Percentiles rank a stretch among this genome's conserved stretches.
Conservation (phyloP, 192 early-diverging fungal genomes). For the Coemansia sp. region DNA sequence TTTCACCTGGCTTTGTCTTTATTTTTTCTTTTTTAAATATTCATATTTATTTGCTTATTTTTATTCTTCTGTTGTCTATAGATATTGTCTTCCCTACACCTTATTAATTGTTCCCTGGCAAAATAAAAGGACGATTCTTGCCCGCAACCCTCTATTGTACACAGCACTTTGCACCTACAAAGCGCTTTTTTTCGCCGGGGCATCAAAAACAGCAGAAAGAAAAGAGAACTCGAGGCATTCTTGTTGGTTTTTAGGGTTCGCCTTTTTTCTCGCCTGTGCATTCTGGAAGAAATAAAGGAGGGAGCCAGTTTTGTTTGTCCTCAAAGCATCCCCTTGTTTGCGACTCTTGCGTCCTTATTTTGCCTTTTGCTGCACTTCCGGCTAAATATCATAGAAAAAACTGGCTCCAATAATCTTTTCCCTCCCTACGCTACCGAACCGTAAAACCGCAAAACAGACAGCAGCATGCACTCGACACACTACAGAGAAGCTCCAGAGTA, state of each 20-base stretch:
- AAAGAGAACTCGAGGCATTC: no score
- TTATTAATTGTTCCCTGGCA: neutral
- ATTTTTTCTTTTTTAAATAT: neutral
- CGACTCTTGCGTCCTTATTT: neutral
- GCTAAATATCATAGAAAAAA: slow-evolving; percentile 2
- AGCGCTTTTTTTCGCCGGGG: neutral
- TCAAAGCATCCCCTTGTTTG: slow-evolving; percentile 2
- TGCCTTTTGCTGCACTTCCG: neutral
- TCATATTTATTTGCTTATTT: slow-evolving; percentile 2
- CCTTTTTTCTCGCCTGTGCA: neutral
- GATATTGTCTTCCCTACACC: neutral
- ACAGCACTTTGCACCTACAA: neutral
- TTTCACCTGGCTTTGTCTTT: neutral
- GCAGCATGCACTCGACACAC: slow-evolving; percentile 14
- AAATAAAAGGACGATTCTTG: neutral
- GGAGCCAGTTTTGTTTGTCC: neutral
- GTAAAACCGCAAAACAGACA: slow-evolving; percentile 3
- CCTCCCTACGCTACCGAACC: neutral
- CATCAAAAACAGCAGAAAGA: neutral
- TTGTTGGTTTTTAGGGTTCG: neutral
- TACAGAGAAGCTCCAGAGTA: slow-evolving; percentile 12
- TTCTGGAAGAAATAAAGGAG: neutral
- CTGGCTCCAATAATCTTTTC: neutral
- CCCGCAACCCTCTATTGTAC: neutral
- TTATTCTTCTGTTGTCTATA: neutral